phyloP scores from a whole-genome alignment of 495 filamentous ascomycete species.

The Lindgomyces ingoldianus region DNA sequence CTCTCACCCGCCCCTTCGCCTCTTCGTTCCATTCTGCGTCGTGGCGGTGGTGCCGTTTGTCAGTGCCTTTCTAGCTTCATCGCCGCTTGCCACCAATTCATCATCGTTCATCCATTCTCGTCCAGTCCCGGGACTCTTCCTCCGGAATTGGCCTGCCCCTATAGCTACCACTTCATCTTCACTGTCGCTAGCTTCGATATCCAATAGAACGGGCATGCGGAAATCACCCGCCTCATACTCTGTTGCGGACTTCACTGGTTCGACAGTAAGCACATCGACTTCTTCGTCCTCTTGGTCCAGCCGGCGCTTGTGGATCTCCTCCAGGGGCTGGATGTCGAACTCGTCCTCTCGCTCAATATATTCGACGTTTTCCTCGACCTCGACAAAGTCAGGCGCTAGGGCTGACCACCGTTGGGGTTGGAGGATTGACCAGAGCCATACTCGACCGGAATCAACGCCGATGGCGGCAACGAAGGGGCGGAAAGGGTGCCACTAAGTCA shows the following conservation, averaged over 20 bases:
- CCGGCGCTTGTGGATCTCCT: slow-evolving; percentile 88
- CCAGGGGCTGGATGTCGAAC: slow-evolving; percentile 94
- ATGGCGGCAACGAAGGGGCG: slow-evolving; percentile 86
- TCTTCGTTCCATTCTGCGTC: slow-evolving; percentile 32
- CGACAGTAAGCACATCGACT: slow-evolving; percentile 80
- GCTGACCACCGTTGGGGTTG: slow-evolving; percentile 95
- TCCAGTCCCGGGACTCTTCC: slow-evolving; percentile 66
- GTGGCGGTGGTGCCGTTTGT: slow-evolving; percentile 23
- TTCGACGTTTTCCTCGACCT: slow-evolving; percentile 97
- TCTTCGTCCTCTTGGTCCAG: slow-evolving; percentile 87
- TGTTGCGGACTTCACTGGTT: slow-evolving; percentile 58
- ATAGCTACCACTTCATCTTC: slow-evolving; percentile 90
- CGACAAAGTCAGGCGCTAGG: slow-evolving; percentile 91
- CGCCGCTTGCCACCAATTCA: slow-evolving; percentile 47
- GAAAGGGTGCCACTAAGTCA: slow-evolving; percentile 76
- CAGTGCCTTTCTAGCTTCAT: slow-evolving; percentile 43
- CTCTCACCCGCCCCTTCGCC: slow-evolving; percentile 16
- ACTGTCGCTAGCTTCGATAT: slow-evolving; percentile 72
- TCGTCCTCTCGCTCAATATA: slow-evolving; percentile 95
- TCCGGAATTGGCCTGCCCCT: slow-evolving; percentile 77
- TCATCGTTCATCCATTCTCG: slow-evolving; percentile 55
- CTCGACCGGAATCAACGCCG: slow-evolving; percentile 82
- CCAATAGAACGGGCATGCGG: slow-evolving; percentile 82
- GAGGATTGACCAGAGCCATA: slow-evolving; percentile 91
- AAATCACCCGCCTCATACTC: slow-evolving; percentile 66